Base-by-base conservation (phyloP, 2,329 filamentous ascomycete genomes). In the Chaetomium sp. region DNA sequence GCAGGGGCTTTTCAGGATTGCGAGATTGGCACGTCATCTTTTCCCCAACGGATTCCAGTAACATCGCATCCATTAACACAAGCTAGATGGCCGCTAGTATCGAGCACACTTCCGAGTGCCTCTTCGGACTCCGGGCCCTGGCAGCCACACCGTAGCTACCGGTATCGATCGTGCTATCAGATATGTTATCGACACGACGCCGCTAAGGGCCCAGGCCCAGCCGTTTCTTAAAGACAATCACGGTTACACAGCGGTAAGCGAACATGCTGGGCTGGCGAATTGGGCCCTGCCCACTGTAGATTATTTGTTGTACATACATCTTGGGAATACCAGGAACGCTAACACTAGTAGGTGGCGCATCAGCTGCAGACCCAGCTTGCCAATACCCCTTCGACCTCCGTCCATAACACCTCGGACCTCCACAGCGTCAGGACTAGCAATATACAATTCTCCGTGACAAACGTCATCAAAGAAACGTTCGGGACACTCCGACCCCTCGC, bases 381-480 rank as follows among this genome's bases (percentile, higher is more conserved):
- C 35, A 19, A 6, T 19, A 92, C 90, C 1, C 79, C 96, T 2
- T 80, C 96, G 23, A 94, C 91, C 0, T 90, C 96, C 49, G 96
- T 96, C 76, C 96, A 96, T 72, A 92, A 96, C 72, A 96, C 96
- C 62, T 80, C 96, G 1, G 92, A 96, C 76, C 93, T 96, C 74
- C 95, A 91, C 4, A 96, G 96, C 75, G 88, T 92, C 1, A 91
- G 93, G 74, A 91, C 89, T 9, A 90, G 93, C 75, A 89, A 93
- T 70, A 90, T 93, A 0, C 90, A 92, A 67, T 94, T 93, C 71
- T 91, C 88, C 31, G 79, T 93, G 1, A 88, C 87, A 0, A 81
- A 91, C 1, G 86, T 92, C 13, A 85, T 93, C 7, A 83, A 88
- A 55, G 92, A 96, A 73, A 91, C 95, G 23, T 90, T 87, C 60